Conservation (phyloP, 306 rosid genomes). For the Trifolium subterraneum region DNA sequence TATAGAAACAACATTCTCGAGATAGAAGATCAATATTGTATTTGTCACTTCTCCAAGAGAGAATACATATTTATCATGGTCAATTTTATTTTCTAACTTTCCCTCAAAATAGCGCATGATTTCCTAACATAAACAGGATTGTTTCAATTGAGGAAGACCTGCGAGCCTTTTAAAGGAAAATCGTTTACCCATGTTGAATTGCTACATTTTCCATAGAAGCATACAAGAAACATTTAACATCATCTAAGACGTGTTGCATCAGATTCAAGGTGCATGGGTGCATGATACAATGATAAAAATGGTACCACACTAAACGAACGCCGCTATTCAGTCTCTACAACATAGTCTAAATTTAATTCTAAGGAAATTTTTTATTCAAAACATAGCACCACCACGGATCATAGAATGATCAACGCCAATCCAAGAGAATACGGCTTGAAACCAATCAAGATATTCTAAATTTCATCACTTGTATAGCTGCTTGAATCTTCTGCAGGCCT, state of each 20-base stretch:
- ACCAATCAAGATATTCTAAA: slow-evolving; percentile 16
- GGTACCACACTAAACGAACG: not conserved
- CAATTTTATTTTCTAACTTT: not conserved
- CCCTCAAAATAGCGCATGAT: not conserved
- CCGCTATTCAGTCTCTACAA: slow-evolving; percentile 12
- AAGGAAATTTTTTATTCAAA: slow-evolving; percentile 33
- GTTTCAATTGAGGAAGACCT: not conserved
- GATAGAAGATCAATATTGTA: not conserved
- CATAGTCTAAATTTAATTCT: slow-evolving; percentile 32
- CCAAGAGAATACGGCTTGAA: not conserved
- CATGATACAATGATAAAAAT: slow-evolving; percentile 2
- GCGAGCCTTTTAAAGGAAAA: not conserved
- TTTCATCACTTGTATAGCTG: slow-evolving; percentile 49
- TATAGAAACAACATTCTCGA: no score
- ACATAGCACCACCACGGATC: slow-evolving; percentile 3
- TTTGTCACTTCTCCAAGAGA: not conserved
- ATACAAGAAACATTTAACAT: slow-evolving; percentile 18
- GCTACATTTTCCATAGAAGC: slow-evolving; percentile 6
- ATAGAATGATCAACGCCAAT: not conserved
- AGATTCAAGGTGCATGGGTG: slow-evolving; percentile 22
- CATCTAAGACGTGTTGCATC: slow-evolving; percentile 10
- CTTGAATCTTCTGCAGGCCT: slow-evolving; percentile 92
- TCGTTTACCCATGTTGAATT: not conserved
- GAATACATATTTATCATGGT: not conserved
- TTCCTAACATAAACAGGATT: not conserved